These are phyloP conservation scores for Coriolopsis trogii DNA, from an alignment of 1,284 basidiomycete species.

Conservation along the genomic window DNA sequence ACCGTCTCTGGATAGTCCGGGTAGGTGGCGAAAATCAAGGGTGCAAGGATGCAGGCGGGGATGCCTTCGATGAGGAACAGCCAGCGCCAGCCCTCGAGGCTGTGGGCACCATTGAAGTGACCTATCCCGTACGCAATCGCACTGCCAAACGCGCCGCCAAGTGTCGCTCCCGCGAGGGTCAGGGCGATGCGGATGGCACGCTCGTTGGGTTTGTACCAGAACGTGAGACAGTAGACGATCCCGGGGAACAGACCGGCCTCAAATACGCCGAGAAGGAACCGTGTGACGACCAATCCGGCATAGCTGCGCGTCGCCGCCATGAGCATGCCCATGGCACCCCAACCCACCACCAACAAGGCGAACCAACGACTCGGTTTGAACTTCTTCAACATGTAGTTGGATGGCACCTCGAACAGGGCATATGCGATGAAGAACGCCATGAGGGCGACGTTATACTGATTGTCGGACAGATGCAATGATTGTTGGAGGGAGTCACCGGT, in stretches of 20 bases:
- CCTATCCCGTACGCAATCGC: constrained; percentile 42
- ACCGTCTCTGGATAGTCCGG: constrained; percentile 50
- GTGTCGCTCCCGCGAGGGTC: constrained; percentile 41
- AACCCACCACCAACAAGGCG: constrained; percentile 41
- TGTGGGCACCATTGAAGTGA: constrained; percentile 33
- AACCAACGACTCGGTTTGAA: constrained; percentile 40
- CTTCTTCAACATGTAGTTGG: constrained; percentile 47
- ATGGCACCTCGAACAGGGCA: constrained; percentile 40
- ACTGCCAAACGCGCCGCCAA: constrained; percentile 48
- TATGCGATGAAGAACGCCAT: constrained; percentile 43
- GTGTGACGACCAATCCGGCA: constrained; percentile 42
- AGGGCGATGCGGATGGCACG: constrained; percentile 41
- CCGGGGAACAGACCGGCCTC: constrained; percentile 71
- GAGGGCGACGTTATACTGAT: constrained; percentile 40
- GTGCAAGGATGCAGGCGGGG: constrained; percentile 41
- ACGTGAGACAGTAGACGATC: constrained; percentile 48
- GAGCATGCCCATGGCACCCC: constrained; percentile 44
- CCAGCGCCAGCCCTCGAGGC: constrained; percentile 42
- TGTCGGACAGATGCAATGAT: constrained; percentile 30
- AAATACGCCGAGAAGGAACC: constrained; percentile 62
- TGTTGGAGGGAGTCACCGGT: constrained; percentile 38
- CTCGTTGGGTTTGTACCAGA: constrained; percentile 46
- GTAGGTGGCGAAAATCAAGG: constrained; percentile 41
- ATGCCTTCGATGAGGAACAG: constrained; percentile 52
- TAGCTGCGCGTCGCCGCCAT: constrained; percentile 35